Evolutionary conservation across 2,329 filamentous ascomycete genomes (phyloP).

Genomic region (Fusarium sambucinum): DNA sequence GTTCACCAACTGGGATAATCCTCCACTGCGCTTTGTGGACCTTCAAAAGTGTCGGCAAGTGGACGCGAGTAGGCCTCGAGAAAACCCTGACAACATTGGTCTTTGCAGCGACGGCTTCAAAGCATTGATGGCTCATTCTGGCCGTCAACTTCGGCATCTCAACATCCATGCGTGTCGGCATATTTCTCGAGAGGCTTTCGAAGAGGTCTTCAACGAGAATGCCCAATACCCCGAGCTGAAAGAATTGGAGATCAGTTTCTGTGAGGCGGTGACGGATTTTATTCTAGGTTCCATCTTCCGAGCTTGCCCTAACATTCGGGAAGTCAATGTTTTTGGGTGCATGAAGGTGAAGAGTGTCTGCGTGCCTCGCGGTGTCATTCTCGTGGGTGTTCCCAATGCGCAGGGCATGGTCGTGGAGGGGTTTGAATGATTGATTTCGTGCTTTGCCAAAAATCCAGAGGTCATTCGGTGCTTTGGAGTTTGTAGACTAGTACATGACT

Average conservation of each 20-base stretch:
- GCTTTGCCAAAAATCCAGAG: slow-evolving; percentile 3
- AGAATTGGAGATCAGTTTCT: slow-evolving; percentile 83
- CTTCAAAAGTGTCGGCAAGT: slow-evolving; percentile 82
- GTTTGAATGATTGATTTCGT: slow-evolving; percentile 39
- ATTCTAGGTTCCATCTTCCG: slow-evolving; percentile 74
- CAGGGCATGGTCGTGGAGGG: slow-evolving; percentile 70
- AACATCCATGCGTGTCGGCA: slow-evolving; percentile 89
- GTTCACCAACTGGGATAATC: slow-evolving; percentile 82
- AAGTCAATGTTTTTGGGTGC: slow-evolving; percentile 73
- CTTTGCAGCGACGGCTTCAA: slow-evolving; percentile 81
- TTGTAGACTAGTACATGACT: background rate
- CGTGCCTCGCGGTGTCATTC: slow-evolving; percentile 67
- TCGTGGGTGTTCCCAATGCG: slow-evolving; percentile 70
- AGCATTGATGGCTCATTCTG: slow-evolving; percentile 88
- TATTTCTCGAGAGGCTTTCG: slow-evolving; percentile 78
- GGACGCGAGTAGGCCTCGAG: slow-evolving; percentile 76
- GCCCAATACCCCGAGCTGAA: slow-evolving; percentile 74
- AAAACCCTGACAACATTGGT: slow-evolving; percentile 75
- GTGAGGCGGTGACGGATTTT: slow-evolving; percentile 73
- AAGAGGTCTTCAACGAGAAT: slow-evolving; percentile 74
- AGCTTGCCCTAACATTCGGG: slow-evolving; percentile 69
- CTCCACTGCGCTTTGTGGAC: slow-evolving; percentile 76
- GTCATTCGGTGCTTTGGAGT: slow-evolving; percentile 17
- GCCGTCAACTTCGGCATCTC: slow-evolving; percentile 71
- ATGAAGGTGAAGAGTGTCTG: slow-evolving; percentile 69